phyloP scores from a whole-genome alignment of 2,329 filamentous ascomycete species.

The Scolecobasidium constrictum region DNA sequence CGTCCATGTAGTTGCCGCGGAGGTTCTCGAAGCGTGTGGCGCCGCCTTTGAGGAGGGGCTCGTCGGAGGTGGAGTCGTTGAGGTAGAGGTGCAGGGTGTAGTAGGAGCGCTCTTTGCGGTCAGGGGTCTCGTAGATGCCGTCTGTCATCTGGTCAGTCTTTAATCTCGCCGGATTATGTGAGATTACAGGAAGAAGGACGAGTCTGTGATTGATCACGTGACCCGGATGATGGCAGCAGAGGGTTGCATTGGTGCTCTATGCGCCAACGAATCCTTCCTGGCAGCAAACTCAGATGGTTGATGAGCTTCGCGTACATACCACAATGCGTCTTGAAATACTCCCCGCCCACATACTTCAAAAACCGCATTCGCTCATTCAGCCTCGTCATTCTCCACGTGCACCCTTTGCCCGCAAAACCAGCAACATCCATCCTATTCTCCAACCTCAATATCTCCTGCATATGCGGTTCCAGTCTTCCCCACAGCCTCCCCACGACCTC shows the following conservation, averaged over 20 bases:
- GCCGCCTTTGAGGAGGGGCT: conserved; percentile 36
- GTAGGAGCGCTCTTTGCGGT: conserved; percentile 38
- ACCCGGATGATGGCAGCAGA: neutral
- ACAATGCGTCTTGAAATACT: conserved; percentile 52
- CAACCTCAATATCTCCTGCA: conserved; percentile 39
- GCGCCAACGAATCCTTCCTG: no score
- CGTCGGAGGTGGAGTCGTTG: conserved; percentile 26
- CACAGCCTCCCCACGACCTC: conserved; percentile 54
- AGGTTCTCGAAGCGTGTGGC: conserved; percentile 41
- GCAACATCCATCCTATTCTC: conserved; percentile 29
- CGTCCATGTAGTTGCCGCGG: conserved; percentile 21
- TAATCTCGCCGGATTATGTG: no score
- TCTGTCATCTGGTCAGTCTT: no score
- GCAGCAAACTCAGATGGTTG: no score
- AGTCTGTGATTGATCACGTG: no score
- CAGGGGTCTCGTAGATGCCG: conserved; percentile 47
- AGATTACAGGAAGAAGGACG: no score
- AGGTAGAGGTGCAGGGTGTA: conserved; percentile 48
- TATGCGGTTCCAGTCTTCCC: conserved; percentile 38
- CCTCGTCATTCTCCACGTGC: conserved; percentile 30
- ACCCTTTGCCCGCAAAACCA: conserved; percentile 19
- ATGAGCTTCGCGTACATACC: no score
- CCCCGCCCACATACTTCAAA: conserved; percentile 57
- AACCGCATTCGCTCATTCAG: conserved; percentile 68
- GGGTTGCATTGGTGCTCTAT: no score